Evolutionary conservation across 345 rosid species (phyloP), one percentile per base, ranked within the genome.

Genomic region (Schrenkiella parvula): DNA sequence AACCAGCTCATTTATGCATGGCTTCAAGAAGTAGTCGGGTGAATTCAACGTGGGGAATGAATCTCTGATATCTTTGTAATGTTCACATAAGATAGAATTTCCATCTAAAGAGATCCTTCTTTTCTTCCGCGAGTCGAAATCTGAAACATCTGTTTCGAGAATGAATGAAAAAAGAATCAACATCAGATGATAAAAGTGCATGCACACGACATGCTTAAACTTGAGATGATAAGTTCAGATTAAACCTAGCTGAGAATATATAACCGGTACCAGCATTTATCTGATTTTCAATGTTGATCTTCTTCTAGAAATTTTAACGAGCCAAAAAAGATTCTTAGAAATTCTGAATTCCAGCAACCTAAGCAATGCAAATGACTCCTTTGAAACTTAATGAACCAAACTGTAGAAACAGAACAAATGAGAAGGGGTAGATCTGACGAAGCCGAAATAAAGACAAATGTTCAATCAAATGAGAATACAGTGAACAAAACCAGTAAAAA

Each of bases 21-120:
- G 99, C 39, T 84, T 80, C 70, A 78, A 80, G 74, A 82, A 95
- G 79, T 88, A 91, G 64, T 84, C 96, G 10, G 72, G 53, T 18
- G 84, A 80, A 56, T 14, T 21, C 72, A 95, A 68, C 51, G 34
- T 60, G 8, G 99, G 99, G 28, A 89, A 80, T 50, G 75, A 80
- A 64, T 77, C 81, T 60, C 43, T 84, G 34, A 65, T 51, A 77
- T 75, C 80, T 51, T 75, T 68, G 18, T 59, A 64, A 54, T 52
- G 42, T 59, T 73, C 68, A 46, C 56, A 50, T 5, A 67, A 66
- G 11, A 32, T 41, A 28, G 57, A 44, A 62, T 66, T 57, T 41
- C 19, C 34, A 50, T 66, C 31, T 1, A 56, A 54, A 12, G 75
- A 83, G 32, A 85, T 61, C 80, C 72, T 83, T 75, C 89, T 79